A percentile compares a stretch with the other conserved stretches of the same genome.
phyloP scores from a whole-genome alignment of 371 early-diverging fungal species.

The Apophysomyces elegans region DNA sequence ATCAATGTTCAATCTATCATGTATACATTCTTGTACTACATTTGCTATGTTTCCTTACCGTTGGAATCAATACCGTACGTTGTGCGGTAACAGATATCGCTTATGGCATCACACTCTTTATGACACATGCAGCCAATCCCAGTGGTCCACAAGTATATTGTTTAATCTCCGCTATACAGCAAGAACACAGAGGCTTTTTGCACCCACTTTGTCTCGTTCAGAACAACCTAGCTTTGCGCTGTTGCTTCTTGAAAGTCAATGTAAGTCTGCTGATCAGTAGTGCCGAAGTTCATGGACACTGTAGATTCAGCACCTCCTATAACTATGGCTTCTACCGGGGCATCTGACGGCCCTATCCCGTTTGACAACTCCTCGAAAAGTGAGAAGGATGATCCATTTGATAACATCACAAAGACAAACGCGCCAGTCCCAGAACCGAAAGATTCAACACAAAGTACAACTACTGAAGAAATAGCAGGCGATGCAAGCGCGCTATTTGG shows the following conservation, averaged over 20 bases:
- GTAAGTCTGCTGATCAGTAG: neutral
- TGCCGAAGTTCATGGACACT: neutral
- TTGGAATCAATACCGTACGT: no score
- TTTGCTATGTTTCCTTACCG: no score
- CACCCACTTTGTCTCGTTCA: neutral
- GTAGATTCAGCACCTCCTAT: neutral
- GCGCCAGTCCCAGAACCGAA: neutral
- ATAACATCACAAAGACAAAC: neutral
- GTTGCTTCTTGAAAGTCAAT: conserved; percentile 7
- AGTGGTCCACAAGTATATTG: neutral
- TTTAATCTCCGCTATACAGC: conserved; percentile 2
- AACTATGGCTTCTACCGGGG: conserved; percentile 5
- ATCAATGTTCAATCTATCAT: no score
- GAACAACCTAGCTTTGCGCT: conserved; percentile 2
- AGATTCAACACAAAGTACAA: neutral
- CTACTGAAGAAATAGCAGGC: conserved; percentile 14
- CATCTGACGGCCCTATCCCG: conserved; percentile 4
- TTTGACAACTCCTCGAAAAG: neutral
- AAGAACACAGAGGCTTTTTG: neutral
- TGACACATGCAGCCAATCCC: neutral
- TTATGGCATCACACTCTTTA: neutral
- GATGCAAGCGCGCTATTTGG: conserved; percentile 41
- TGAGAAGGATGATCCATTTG: conserved; percentile 1
- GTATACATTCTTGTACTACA: no score
- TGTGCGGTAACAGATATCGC: no score